A percentile compares a stretch with the other conserved stretches of the same genome.
Evolutionary conservation across 2,329 filamentous ascomycete species (phyloP).

Genomic region (Colletotrichum tropicale): DNA sequence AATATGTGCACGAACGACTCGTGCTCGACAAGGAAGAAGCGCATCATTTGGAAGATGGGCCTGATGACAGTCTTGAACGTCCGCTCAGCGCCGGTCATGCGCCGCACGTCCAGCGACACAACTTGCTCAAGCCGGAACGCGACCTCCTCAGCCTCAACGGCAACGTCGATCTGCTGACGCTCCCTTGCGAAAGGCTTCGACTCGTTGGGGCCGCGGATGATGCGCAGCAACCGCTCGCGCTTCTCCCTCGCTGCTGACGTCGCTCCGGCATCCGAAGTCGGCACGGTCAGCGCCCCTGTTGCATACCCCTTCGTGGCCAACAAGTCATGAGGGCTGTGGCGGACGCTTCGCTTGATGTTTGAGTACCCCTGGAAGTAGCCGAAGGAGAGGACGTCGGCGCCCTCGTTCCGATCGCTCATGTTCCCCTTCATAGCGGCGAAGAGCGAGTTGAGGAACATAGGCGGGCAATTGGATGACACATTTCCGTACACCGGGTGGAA

Average conservation of each 20-base stretch:
- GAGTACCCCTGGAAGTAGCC: conserved; percentile 18
- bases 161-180: not conserved
- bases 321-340: not conserved
- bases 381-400: conserved; percentile 8
- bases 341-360: conserved; percentile 15
- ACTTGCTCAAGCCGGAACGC: conserved; percentile 12
- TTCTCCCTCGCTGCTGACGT: not conserved
- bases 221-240: not conserved
- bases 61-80: conserved; percentile 2
- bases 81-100: not conserved
- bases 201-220: not conserved
- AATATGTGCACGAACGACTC: conserved; percentile 6
- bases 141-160: not conserved
- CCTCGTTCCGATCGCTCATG: conserved; percentile 1
- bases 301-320: not conserved
- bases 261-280: not conserved
- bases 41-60: conserved; percentile 17
- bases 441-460: not conserved
- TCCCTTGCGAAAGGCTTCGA: conserved; percentile 7
- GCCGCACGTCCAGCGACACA: not conserved
- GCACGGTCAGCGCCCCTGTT: conserved; percentile 1
- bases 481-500: not conserved
- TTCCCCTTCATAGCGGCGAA: not conserved
- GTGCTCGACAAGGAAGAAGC: conserved; percentile 13
- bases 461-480: not conserved